Conservation (phyloP, 768 basidiomycete genomes). For the Suillus placidus region DNA sequence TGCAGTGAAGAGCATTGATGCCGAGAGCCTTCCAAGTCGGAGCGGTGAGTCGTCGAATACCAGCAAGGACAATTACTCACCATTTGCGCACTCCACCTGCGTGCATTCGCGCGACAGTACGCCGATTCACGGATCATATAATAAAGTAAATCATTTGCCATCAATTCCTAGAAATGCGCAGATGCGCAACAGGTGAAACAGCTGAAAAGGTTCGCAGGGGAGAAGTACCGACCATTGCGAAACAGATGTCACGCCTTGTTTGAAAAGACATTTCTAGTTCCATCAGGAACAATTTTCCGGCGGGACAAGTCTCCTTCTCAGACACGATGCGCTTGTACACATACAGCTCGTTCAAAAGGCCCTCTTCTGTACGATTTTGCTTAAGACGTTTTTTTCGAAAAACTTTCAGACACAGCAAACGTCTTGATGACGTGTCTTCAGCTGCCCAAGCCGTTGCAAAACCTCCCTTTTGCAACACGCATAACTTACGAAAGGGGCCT, state of each 20-base stretch:
- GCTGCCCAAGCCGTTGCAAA: conserved; percentile 29
- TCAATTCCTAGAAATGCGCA: conserved; percentile 36
- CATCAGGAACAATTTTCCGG: conserved; percentile 41
- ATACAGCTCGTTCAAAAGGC: conserved; percentile 37
- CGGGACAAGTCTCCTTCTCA: conserved; percentile 21
- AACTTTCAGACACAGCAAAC: conserved; percentile 43
- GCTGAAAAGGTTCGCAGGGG: background rate
- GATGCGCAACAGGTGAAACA: background rate
- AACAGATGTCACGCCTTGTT: conserved; percentile 31
- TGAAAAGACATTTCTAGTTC: conserved; percentile 40
- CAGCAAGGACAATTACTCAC: no score
- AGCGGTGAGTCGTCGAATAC: no score
- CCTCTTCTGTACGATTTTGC: conserved; percentile 13
- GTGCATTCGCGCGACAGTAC: conserved; percentile 35
- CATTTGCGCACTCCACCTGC: no score
- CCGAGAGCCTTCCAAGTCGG: no score
- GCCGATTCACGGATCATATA: conserved; percentile 30
- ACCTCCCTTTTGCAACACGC: conserved; percentile 23
- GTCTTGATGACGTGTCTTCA: conserved; percentile 28
- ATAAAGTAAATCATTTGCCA: conserved; percentile 40
- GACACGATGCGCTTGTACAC: conserved; percentile 39
- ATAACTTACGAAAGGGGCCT: conserved; percentile 30
- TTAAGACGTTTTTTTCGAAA: conserved; percentile 27
- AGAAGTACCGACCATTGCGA: conserved; percentile 42
- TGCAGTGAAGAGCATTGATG: no score